Percentiles rank a stretch among this genome's conserved stretches.
Evolutionary conservation across 2,329 filamentous ascomycete species (phyloP).

Genomic region (Xenosphaeropsis pyriputrescens): DNA sequence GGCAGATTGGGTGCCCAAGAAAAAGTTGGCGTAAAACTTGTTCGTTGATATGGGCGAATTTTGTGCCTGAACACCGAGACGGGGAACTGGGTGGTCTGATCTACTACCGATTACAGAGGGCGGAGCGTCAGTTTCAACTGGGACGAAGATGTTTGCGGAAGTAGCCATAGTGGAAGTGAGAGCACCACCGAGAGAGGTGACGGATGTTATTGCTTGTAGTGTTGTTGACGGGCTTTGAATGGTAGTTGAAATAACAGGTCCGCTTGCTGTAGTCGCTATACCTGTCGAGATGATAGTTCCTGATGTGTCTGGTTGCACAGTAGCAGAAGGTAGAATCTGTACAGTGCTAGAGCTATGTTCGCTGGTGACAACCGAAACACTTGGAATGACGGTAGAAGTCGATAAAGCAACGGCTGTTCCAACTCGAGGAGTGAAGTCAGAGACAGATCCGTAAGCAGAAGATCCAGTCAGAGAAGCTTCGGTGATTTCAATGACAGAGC

Average conservation of each 20-base stretch:
- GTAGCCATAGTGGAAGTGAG: slow-evolving; percentile 2
- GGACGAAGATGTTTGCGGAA: slow-evolving; percentile 36
- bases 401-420: slow-evolving; percentile 3
- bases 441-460: no score
- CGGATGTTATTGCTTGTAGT: slow-evolving; percentile 7
- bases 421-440: background rate
- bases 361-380: slow-evolving; percentile 18
- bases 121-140: slow-evolving; percentile 37
- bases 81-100: slow-evolving; percentile 42
- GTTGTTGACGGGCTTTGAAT: slow-evolving; percentile 9
- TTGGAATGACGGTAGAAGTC: slow-evolving; percentile 7
- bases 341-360: slow-evolving; percentile 16
- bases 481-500: no score
- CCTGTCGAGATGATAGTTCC: slow-evolving; percentile 19
- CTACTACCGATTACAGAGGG: slow-evolving; percentile 29
- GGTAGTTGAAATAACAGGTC: slow-evolving; percentile 10
- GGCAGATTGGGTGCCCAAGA: slow-evolving; percentile 55
- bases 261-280: slow-evolving; percentile 12
- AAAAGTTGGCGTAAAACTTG: slow-evolving; percentile 73
- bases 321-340: slow-evolving; percentile 19
- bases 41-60: slow-evolving; percentile 50
- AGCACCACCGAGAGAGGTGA: background rate
- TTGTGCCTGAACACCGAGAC: slow-evolving; percentile 28
- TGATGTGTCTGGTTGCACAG: slow-evolving; percentile 16
- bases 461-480: no score